Evolutionary conservation across 2,329 filamentous ascomycete species (phyloP).

Genomic region (Claviceps pazoutovae): DNA sequence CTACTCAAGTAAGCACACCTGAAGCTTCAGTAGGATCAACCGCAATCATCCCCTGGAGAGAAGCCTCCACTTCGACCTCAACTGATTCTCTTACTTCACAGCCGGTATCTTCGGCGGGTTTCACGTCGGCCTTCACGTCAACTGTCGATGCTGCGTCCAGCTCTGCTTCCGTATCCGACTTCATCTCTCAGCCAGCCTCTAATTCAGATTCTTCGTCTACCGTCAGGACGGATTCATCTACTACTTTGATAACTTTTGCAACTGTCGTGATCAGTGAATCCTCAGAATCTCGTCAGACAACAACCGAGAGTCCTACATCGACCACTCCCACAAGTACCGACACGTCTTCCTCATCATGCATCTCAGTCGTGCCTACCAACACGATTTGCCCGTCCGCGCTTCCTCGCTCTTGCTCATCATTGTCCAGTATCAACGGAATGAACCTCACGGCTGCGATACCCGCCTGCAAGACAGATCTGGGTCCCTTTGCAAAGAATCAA

Average conservation of each 20-base stretch:
- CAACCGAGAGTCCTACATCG: neutral
- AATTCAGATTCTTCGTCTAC: neutral
- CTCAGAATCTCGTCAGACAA: neutral
- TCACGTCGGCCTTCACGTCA: neutral
- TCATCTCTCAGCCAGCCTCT: neutral
- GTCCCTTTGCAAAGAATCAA: neutral
- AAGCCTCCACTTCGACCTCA: neutral
- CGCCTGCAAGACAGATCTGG: neutral
- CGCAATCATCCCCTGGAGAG: neutral
- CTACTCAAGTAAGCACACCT: too few species aligned
- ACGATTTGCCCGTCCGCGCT: constrained; percentile 2
- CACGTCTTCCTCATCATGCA: neutral
- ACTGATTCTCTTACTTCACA: neutral
- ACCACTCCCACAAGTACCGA: neutral
- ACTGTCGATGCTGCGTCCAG: neutral
- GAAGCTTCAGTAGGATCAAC: neutral
- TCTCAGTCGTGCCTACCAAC: neutral
- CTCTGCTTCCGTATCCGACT: neutral
- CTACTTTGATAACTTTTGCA: neutral
- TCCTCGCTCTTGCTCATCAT: neutral
- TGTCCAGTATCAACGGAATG: neutral
- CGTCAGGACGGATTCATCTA: neutral
- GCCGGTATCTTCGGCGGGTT: too few species aligned
- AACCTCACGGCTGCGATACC: neutral
- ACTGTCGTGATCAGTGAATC: neutral